Percentiles rank a stretch among this genome's conserved stretches.
Conservation (phyloP, 1,284 basidiomycete species). For the Tylopilus sp. region DNA sequence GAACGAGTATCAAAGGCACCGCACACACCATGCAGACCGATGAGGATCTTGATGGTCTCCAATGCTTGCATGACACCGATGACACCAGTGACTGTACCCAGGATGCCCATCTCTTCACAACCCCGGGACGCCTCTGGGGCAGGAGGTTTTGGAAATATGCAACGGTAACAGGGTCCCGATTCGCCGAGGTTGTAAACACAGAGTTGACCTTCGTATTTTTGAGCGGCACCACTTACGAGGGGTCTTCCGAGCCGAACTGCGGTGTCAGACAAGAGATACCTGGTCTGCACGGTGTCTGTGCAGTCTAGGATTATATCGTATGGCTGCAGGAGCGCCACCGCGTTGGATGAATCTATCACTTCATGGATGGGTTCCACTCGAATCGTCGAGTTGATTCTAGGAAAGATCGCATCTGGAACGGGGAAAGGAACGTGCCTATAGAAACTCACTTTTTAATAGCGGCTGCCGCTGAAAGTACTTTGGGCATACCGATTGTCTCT, state of each 20-base stretch:
- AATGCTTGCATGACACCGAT: conserved; percentile 91
- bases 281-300: conserved; percentile 89
- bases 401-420: background rate
- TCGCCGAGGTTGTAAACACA: conserved; percentile 70
- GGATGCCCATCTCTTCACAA: conserved; percentile 89
- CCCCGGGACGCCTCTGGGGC: conserved; percentile 61
- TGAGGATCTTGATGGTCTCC: conserved; percentile 83
- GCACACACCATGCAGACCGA: conserved; percentile 64
- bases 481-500: conserved; percentile 74
- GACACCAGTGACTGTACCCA: conserved; percentile 87
- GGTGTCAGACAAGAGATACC: conserved; percentile 92
- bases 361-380: conserved; percentile 50
- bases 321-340: conserved; percentile 51
- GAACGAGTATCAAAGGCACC: background rate
- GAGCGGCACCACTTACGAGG: conserved; percentile 91
- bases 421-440: conserved; percentile 4
- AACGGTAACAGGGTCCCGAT: conserved; percentile 89
- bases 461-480: conserved; percentile 77
- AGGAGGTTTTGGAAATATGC: conserved; percentile 82
- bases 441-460: conserved; percentile 57
- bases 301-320: conserved; percentile 90
- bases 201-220: conserved; percentile 89
- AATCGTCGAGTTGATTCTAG: conserved; percentile 70
- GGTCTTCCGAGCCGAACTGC: conserved; percentile 73
- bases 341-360: conserved; percentile 60